Percentiles rank a stretch among this genome's conserved stretches.
These are phyloP conservation scores for Porphyrellus cyaneotinctus DNA, from an alignment of 768 basidiomycete genomes.

Conservation along the genomic window DNA sequence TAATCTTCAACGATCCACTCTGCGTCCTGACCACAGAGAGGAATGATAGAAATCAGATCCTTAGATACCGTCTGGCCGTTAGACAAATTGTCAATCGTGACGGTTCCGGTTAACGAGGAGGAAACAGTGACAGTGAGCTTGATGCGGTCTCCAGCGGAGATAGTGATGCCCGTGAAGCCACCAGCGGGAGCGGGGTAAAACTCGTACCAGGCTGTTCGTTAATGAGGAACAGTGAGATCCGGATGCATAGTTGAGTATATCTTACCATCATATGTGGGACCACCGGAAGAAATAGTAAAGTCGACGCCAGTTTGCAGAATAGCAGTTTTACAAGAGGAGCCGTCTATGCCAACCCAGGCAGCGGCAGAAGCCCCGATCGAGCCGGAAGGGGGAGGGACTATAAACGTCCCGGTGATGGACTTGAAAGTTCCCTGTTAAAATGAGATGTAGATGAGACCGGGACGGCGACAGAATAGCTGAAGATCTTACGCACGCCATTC, in stretches of 20 bases:
- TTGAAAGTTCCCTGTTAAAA: constrained; percentile 6
- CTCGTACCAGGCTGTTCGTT: background rate
- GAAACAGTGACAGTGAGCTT: background rate
- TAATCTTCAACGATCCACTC: background rate
- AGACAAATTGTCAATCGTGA: background rate
- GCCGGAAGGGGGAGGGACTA: constrained; percentile 2
- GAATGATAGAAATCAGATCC: background rate
- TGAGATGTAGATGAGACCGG: background rate
- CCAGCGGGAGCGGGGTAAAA: background rate
- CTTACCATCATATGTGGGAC: background rate
- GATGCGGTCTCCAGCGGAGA: constrained; percentile 11
- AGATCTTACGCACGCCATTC: background rate
- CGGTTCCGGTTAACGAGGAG: background rate
- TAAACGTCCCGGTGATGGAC: constrained; percentile 9
- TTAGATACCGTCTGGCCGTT: background rate
- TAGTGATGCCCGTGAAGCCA: background rate
- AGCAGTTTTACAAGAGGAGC: background rate
- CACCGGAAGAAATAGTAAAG: background rate
- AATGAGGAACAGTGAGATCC: too few species aligned
- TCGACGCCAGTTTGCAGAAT: too few species aligned
- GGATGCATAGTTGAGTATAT: background rate
- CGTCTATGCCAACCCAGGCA: constrained; percentile 15
- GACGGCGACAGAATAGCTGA: too few species aligned
- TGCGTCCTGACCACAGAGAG: background rate
- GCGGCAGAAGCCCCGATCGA: background rate